phyloP scores from a whole-genome alignment of 352 stramenopile species.

The Phytophthora foliorum region DNA sequence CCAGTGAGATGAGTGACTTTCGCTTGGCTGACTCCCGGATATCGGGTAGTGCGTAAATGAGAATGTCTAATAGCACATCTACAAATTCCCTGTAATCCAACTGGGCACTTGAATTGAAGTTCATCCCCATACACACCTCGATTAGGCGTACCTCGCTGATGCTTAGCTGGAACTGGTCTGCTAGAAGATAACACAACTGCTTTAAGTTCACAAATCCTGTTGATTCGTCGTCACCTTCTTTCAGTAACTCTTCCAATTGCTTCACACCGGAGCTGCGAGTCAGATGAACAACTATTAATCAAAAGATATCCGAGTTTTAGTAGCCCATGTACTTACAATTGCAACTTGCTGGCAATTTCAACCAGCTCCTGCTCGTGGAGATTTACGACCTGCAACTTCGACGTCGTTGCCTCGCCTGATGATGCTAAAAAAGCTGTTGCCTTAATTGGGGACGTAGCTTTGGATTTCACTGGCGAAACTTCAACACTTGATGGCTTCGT shows the following conservation, averaged over 20 bases:
- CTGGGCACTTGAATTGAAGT: constrained; percentile 59
- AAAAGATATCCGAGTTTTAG: background rate
- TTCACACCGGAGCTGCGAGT: constrained; percentile 48
- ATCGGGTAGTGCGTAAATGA: constrained; percentile 54
- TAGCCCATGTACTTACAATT: constrained; percentile 48
- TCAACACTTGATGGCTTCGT: constrained; percentile 6
- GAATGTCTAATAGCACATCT: constrained; percentile 60
- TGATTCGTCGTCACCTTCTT: constrained; percentile 22
- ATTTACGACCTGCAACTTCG: constrained; percentile 34
- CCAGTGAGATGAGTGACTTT: constrained; percentile 32
- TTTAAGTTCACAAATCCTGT: constrained; percentile 66
- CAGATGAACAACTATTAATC: background rate
- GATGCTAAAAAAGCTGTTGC: background rate
- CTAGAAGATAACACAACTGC: constrained; percentile 56
- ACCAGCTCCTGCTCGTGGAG: constrained; percentile 60
- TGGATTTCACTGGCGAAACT: constrained; percentile 20
- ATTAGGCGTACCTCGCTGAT: constrained; percentile 52
- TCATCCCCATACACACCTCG: constrained; percentile 73
- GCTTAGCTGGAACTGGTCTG: constrained; percentile 41
- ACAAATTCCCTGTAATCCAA: constrained; percentile 65
- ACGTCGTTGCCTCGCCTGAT: background rate
- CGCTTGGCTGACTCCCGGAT: constrained; percentile 30
- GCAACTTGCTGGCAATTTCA: constrained; percentile 52
- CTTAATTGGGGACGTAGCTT: constrained; percentile 1
- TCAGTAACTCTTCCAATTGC: constrained; percentile 51